These are phyloP conservation scores for Fusarium cyanostomum DNA, from an alignment of 2,329 filamentous ascomycete genomes.

Conservation along the genomic window DNA sequence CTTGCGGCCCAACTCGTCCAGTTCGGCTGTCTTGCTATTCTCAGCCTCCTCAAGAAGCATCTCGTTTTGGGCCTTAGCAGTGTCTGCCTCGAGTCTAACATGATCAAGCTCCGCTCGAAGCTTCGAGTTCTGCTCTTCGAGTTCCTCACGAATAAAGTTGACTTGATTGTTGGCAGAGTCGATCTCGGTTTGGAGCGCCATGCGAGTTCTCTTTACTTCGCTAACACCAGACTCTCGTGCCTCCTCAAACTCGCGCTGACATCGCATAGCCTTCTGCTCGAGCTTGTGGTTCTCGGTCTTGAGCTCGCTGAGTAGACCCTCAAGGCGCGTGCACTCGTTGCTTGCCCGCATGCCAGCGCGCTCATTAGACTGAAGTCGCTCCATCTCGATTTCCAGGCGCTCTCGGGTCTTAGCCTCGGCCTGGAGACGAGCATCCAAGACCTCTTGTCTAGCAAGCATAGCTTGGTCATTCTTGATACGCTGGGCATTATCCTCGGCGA, in stretches of 20 bases:
- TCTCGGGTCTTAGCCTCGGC: constrained; percentile 77
- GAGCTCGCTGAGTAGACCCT: constrained; percentile 63
- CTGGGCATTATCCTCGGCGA: constrained; percentile 82
- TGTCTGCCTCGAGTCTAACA: constrained; percentile 81
- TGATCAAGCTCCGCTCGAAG: constrained; percentile 80
- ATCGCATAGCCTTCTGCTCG: constrained; percentile 72
- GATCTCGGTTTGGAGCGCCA: constrained; percentile 81
- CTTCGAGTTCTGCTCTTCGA: constrained; percentile 80
- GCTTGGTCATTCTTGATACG: constrained; percentile 84
- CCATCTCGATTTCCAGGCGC: constrained; percentile 72
- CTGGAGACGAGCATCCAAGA: constrained; percentile 79
- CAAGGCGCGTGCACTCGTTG: constrained; percentile 69
- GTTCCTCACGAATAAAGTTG: constrained; percentile 81
- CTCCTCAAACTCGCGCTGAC: constrained; percentile 85
- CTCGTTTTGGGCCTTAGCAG: constrained; percentile 81
- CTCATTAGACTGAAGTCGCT: constrained; percentile 71
- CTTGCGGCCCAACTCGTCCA: constrained; percentile 63
- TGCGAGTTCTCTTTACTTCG: constrained; percentile 83
- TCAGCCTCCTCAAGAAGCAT: constrained; percentile 85
- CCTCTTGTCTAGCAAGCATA: constrained; percentile 80
- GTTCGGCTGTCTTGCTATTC: constrained; percentile 68
- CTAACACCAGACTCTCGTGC: constrained; percentile 80
- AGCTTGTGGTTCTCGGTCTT: constrained; percentile 76
- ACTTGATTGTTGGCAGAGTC: constrained; percentile 87
- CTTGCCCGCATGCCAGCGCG: constrained; percentile 72